Percentiles rank a stretch among this genome's conserved stretches.
Conservation (phyloP, 805 yeast species). For the Wickerhamiella galacta region DNA sequence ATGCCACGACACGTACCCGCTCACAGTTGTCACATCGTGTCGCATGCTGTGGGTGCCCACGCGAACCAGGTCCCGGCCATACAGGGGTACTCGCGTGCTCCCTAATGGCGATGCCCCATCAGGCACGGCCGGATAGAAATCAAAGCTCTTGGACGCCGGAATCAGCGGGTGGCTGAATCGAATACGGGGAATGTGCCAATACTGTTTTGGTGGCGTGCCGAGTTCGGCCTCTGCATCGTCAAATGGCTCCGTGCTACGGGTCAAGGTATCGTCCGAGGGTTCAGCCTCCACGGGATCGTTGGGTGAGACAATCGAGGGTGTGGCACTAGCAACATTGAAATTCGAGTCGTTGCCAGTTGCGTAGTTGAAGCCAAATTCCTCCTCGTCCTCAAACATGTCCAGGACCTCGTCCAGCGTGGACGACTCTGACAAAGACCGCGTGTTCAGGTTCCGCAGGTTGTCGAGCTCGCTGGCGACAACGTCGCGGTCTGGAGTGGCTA, state of each 20-base stretch:
- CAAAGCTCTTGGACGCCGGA: constrained; percentile 7
- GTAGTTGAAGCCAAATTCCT: too few relatives aligned
- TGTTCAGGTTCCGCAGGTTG: background rate
- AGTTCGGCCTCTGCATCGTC: too few relatives aligned
- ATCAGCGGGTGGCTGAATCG: constrained; percentile 13
- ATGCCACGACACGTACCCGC: constrained; percentile 14
- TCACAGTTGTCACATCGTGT: constrained; percentile 14
- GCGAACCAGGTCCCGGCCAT: constrained; percentile 8
- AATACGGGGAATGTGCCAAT: constrained; percentile 4
- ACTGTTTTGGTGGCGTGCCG: background rate
- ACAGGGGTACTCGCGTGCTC: too few relatives aligned
- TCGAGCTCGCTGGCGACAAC: background rate
- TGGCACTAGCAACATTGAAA: too few relatives aligned
- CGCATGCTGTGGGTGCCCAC: constrained; percentile 11
- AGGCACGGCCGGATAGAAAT: constrained; percentile 3
- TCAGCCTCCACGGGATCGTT: too few relatives aligned
- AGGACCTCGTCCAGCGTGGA: constrained; percentile 1
- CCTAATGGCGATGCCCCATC: too few relatives aligned
- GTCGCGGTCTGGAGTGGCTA: constrained; percentile 2
- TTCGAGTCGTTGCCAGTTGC: too few relatives aligned
- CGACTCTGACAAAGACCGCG: background rate
- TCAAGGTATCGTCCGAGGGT: too few relatives aligned
- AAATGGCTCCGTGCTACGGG: too few relatives aligned
- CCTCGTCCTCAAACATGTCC: constrained; percentile 3
- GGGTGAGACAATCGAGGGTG: too few relatives aligned